Percentiles rank a stretch among this genome's conserved stretches.
Conservation (phyloP, 2,329 filamentous ascomycete genomes). For the Fusarium sp. region DNA sequence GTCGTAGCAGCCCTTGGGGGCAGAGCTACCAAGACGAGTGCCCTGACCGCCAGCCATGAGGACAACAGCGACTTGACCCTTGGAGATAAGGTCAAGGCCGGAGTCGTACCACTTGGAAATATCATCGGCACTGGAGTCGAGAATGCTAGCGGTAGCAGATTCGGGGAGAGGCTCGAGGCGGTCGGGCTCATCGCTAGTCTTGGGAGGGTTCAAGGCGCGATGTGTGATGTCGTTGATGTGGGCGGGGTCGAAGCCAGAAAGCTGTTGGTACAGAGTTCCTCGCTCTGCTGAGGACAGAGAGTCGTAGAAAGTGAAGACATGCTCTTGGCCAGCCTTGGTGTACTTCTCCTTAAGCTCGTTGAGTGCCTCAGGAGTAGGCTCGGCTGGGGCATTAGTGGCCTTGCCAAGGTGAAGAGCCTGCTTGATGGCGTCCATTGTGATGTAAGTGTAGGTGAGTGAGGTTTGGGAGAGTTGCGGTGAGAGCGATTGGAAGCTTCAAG, state of each 20-base stretch:
- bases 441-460: slow-evolving; percentile 19
- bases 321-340: slow-evolving; percentile 82
- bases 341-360: slow-evolving; percentile 78
- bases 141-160: slow-evolving; percentile 86
- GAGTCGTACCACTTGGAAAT: slow-evolving; percentile 87
- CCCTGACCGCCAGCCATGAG: slow-evolving; percentile 98
- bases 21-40: slow-evolving; percentile 92
- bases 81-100: slow-evolving; percentile 82
- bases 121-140: slow-evolving; percentile 85
- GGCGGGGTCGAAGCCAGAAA: slow-evolving; percentile 83
- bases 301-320: slow-evolving; percentile 86
- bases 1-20: slow-evolving; percentile 96
- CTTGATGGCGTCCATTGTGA: slow-evolving; percentile 62
- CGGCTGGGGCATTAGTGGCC: slow-evolving; percentile 52
- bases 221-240: slow-evolving; percentile 91
- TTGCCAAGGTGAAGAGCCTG: slow-evolving; percentile 56
- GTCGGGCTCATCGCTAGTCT: slow-evolving; percentile 67
- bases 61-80: slow-evolving; percentile 86
- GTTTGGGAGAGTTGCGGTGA: slow-evolving; percentile 38
- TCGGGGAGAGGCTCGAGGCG: slow-evolving; percentile 89
- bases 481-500: slow-evolving; percentile 16
- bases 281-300: slow-evolving; percentile 80
- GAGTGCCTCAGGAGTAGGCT: slow-evolving; percentile 75
- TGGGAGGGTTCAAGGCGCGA: slow-evolving; percentile 82
- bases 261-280: slow-evolving; percentile 82